These are phyloP conservation scores for Aspergillus homomorphus DNA, from an alignment of 495 filamentous ascomycete species.

Conservation along the genomic window DNA sequence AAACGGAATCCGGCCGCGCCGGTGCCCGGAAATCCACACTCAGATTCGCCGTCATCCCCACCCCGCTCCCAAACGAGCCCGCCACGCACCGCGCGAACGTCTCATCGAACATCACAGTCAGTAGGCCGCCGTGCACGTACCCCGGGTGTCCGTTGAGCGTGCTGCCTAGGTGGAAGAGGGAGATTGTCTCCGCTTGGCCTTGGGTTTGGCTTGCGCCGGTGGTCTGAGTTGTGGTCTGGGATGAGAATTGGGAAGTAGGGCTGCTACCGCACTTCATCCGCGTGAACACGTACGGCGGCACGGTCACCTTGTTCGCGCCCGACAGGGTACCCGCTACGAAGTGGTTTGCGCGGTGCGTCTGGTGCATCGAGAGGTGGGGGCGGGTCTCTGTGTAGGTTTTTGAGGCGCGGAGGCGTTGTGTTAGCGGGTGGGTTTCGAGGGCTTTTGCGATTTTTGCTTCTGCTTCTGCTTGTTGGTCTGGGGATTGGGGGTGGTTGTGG, in stretches of 20 bases:
- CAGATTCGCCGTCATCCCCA: conserved; percentile 62
- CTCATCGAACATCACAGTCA: conserved; percentile 41
- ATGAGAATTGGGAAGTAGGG: too few species aligned
- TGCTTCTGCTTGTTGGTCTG: too few species aligned
- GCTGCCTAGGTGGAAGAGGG: conserved; percentile 37
- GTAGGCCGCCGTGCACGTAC: conserved; percentile 40
- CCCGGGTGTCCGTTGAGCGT: conserved; percentile 41
- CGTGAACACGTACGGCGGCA: conserved; percentile 68
- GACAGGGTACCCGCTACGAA: conserved; percentile 51
- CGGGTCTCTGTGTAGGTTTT: conserved; percentile 68
- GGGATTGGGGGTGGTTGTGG: not conserved
- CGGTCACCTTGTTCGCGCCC: conserved; percentile 67
- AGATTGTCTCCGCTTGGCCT: conserved; percentile 19
- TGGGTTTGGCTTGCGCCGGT: conserved; percentile 29
- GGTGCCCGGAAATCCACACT: conserved; percentile 61
- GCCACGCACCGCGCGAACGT: conserved; percentile 42
- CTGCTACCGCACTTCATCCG: too few species aligned
- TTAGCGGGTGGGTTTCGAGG: conserved; percentile 70
- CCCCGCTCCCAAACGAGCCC: conserved; percentile 34
- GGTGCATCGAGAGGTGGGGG: conserved; percentile 49
- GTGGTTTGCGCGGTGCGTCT: conserved; percentile 28
- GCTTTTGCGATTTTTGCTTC: too few species aligned
- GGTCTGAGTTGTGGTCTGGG: not conserved
- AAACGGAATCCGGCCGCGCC: conserved; percentile 58
- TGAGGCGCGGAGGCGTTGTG: conserved; percentile 59